Base-by-base conservation (phyloP, 2,329 filamentous ascomycete genomes). In the Fusarium bulbicola region DNA sequence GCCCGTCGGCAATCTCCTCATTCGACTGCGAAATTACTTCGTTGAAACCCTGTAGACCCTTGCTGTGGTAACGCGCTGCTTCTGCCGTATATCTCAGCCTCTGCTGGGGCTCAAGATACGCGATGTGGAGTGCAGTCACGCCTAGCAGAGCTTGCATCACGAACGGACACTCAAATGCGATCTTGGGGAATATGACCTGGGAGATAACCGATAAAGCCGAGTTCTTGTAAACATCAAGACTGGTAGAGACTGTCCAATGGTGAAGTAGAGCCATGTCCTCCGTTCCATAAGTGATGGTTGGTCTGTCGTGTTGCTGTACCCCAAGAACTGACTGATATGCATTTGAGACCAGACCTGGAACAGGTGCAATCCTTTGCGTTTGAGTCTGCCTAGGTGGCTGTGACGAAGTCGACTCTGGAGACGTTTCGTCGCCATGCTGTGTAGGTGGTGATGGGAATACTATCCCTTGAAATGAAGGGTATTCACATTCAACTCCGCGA, bases 231-330 rank as follows among this genome's bases (percentile, higher is more conserved):
- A 53, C 28, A 0, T 67, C 28, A 3, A 53, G 63, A 24, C 40
- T 42, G 0, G 64, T 53, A 2, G 64, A 47, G 3, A 67, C 15
- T 4, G 64, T 53, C 64, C 64, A 67, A 5, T 67, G 64, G 9
- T 67, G 64, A 5, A 67, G 46, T 0, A 67, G 53, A 0, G 63
- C 64, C 64, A 67, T 67, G 0, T 67, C 64, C 24, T 45, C 26
- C 1, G 60, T n/a, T 2, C 63, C 15, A 3, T 28, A 67, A 3
- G 12, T 56, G 12, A 4, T 24, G 3, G 16, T 8, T 16, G 53
- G 16, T 24, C 18, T 24, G 7, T 53, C 40, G 2, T 30, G 14
- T 30, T n/a, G n/a, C 7, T 36, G 28, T 5, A 43, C 34, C 10
- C 21, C 66, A 3, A 61, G 34, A 7, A 61, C 40, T 12, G 37